Conservation (phyloP, 2,329 filamentous ascomycete species). For the Cladobotryum mycophilum region DNA sequence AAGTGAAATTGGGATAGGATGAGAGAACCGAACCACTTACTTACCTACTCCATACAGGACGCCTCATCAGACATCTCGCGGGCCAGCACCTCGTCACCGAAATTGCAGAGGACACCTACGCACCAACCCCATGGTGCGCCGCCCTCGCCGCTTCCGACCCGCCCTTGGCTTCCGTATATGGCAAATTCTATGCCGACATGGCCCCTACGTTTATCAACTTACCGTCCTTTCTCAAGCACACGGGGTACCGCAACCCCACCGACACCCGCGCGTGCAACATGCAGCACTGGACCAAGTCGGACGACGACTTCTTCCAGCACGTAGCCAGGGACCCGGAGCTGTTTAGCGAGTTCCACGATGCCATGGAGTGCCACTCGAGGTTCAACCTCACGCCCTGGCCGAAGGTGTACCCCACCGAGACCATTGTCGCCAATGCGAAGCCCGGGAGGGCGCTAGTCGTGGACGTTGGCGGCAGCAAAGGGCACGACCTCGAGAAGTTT, state of each 20-base stretch:
- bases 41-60: constrained; percentile 15
- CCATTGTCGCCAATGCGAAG: constrained; percentile 21
- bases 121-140: constrained; percentile 26
- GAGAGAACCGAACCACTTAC: neutral
- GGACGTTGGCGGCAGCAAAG: constrained; percentile 32
- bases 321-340: constrained; percentile 23
- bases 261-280: constrained; percentile 26
- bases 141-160: constrained; percentile 22
- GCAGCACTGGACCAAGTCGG: constrained; percentile 24
- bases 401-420: constrained; percentile 28
- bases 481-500: constrained; percentile 31
- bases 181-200: constrained; percentile 27
- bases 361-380: constrained; percentile 33
- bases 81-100: constrained; percentile 30
- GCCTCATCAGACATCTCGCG: constrained; percentile 30
- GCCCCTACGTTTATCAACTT: constrained; percentile 25
- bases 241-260: constrained; percentile 29
- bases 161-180: constrained; percentile 26
- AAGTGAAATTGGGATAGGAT: neutral
- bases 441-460: constrained; percentile 25
- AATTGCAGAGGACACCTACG: constrained; percentile 27
- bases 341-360: constrained; percentile 27
- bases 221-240: constrained; percentile 27
- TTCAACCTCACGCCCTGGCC: constrained; percentile 33
- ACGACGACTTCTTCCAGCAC: constrained; percentile 26